phyloP scores from a whole-genome alignment of 2,329 filamentous ascomycete genomes.

The Fusarium oxysporum region DNA sequence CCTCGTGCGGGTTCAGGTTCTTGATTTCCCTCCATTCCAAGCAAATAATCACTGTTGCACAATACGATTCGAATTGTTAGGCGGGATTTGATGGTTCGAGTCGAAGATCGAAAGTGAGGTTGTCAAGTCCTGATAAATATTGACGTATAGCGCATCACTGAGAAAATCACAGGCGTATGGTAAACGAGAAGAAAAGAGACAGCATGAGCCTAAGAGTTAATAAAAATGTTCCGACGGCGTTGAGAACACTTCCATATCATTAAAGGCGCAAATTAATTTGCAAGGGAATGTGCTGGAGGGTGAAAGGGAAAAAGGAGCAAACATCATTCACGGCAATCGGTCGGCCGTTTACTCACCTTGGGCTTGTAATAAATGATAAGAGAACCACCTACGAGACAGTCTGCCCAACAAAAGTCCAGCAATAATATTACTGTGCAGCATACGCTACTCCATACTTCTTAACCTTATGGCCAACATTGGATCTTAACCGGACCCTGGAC shows the following conservation, averaged over 20 bases:
- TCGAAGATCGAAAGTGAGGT: slow-evolving; percentile 4
- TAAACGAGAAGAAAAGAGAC: background rate
- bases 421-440: slow-evolving; percentile 20
- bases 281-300: slow-evolving; percentile 14
- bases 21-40: slow-evolving; percentile 47
- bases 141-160: slow-evolving; percentile 27
- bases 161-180: background rate
- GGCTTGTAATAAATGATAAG: slow-evolving; percentile 35
- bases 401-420: slow-evolving; percentile 28
- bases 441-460: slow-evolving; percentile 31
- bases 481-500: slow-evolving; percentile 30
- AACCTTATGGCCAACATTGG: slow-evolving; percentile 27
- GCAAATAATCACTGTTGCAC: slow-evolving; percentile 17
- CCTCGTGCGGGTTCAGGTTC: slow-evolving; percentile 28
- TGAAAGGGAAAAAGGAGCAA: slow-evolving; percentile 14
- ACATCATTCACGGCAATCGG: slow-evolving; percentile 18
- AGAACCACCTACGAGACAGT: slow-evolving; percentile 27
- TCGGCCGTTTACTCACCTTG: slow-evolving; percentile 19
- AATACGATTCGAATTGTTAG: slow-evolving; percentile 5
- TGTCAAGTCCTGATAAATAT: slow-evolving; percentile 12
- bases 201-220: background rate
- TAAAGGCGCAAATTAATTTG: slow-evolving; percentile 16
- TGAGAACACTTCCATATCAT: slow-evolving; percentile 18
- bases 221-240: background rate
- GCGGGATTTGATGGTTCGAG: slow-evolving; percentile 3